Evolutionary conservation across 2,329 filamentous ascomycete species (phyloP).

Genomic region (Trichoderma sp.): DNA sequence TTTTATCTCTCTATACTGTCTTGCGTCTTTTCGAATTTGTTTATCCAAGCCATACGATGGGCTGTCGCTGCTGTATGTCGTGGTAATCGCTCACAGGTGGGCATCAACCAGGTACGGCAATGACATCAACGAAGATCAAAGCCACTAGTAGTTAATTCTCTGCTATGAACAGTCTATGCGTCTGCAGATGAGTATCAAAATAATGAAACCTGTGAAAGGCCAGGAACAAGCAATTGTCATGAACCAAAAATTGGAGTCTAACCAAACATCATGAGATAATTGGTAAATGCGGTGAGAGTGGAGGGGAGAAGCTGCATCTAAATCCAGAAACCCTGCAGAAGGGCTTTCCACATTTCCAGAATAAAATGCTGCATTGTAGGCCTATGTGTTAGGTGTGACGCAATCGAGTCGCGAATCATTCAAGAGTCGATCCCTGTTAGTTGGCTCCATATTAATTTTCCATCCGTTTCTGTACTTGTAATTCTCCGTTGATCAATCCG

Average conservation of each 20-base stretch:
- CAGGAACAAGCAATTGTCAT: not conserved
- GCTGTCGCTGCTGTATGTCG: not conserved
- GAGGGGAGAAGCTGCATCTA: not conserved
- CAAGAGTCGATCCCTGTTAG: not conserved
- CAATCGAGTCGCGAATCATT: constrained; percentile 11
- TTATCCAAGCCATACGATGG: not conserved
- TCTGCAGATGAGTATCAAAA: not conserved
- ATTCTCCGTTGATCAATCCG: not conserved
- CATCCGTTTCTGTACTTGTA: not conserved
- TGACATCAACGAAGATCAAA: not conserved
- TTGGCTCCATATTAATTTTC: not conserved
- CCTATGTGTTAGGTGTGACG: not conserved
- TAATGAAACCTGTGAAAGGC: not conserved
- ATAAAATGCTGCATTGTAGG: not conserved
- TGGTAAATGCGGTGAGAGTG: constrained; percentile 9
- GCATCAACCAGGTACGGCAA: not conserved
- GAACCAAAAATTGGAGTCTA: not conserved
- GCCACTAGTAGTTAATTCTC: not conserved
- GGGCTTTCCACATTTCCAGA: not conserved
- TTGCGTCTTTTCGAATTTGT: not conserved
- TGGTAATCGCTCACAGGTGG: not conserved
- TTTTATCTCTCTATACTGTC: not conserved
- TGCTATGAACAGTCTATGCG: no score
- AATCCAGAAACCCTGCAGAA: not conserved
- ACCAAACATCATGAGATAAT: not conserved